Percentiles rank a stretch among this genome's conserved stretches.
phyloP scores from a whole-genome alignment of 306 rosid species.

The Cucumis hystrix region DNA sequence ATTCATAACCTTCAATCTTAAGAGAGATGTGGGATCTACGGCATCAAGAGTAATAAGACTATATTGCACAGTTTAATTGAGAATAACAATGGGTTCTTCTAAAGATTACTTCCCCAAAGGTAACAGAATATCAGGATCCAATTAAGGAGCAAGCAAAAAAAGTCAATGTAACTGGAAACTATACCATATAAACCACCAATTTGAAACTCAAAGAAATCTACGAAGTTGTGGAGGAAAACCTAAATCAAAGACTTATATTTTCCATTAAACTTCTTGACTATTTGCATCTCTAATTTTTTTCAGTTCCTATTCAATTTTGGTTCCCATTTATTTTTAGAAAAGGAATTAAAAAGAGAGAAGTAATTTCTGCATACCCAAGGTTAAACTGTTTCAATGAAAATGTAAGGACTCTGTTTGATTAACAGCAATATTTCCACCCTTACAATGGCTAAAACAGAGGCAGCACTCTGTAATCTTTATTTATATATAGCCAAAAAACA shows the following conservation, averaged over 20 bases:
- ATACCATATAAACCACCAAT: not conserved
- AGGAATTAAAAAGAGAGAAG: not conserved
- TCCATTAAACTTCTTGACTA: not conserved
- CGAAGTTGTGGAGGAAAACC: not conserved
- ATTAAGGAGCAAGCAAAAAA: not conserved
- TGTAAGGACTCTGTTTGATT: no score
- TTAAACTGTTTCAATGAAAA: no score
- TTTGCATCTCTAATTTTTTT: not conserved
- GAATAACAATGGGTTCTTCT: not conserved
- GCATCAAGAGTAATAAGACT: not conserved
- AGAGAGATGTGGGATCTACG: not conserved
- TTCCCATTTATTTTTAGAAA: not conserved
- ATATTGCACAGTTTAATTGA: not conserved
- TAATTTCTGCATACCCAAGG: conserved; percentile 43
- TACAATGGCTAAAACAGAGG: no score
- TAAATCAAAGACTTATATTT: not conserved
- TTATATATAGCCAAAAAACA: no score
- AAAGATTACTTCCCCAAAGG: not conserved
- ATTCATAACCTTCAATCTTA: conserved; percentile 1
- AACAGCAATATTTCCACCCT: no score
- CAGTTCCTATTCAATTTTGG: not conserved
- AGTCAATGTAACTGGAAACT: not conserved
- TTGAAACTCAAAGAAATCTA: not conserved
- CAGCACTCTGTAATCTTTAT: no score
- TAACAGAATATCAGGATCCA: not conserved